Base-by-base conservation (phyloP, 129 eudicot species). In the Tagetes erecta region DNA sequence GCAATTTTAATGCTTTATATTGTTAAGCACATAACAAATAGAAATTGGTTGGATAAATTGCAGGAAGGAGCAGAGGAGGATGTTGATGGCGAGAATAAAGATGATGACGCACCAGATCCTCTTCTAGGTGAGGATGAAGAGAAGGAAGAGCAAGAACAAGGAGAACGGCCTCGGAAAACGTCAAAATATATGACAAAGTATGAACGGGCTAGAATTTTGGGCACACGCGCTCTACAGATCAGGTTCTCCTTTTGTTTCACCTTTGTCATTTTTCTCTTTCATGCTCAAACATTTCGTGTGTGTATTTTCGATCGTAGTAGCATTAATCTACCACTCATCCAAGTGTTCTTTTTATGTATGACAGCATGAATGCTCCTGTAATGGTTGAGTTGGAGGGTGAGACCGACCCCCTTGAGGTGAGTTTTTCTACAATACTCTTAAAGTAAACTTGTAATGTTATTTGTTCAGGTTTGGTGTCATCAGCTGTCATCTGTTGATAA, bases 321-420 rank as follows among this genome's bases (percentile, higher is more conserved):
- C 59, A 9, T 38, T 77, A 74, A 37, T 60, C 44, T 46, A 40
- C 55, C 27, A 0, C 55, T 70, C 56, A 60, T 2, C 42, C 37
- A 41, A 58, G 33, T 8, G 27, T 57, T 58, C 3, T 3, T 3
- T 3, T 3, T 49, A 14, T 62, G 64, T 63, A 67, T 51, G 33
- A 58, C 91, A 94, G 97, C 91, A 94, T 94, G 99, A 94, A 94
- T 87, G 97, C 99, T 46, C 99, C 99, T 52, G 97, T 94, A 33
- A 94, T 94, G 99, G 99, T 94, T 74, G 99, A 88, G 76, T 85
- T 94, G 88, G 94, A 82, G 79, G 99, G 99, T 68, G 99, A 94
- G 81, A 91, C 97, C 31, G 99, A 94, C 72, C 99, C 99, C 47
- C 94, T 94, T 58, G 99, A 94, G 99, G 99, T 94, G 73, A 81